These are phyloP conservation scores for Termitomyces sp. DNA, from an alignment of 768 basidiomycete species.

Conservation along the genomic window DNA sequence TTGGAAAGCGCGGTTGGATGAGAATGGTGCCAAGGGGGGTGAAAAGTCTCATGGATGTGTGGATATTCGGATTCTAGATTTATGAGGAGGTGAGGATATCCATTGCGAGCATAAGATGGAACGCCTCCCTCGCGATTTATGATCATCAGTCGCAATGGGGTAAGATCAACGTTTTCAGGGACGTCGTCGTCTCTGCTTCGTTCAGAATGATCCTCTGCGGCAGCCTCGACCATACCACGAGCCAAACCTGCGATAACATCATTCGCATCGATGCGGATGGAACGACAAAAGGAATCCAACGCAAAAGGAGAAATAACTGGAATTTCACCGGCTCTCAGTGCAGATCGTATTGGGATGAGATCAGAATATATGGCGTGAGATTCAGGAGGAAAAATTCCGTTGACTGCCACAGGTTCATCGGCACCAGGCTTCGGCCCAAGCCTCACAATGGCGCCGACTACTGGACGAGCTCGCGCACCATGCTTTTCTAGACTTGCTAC, in stretches of 20 bases:
- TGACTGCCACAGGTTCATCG: constrained; percentile 21
- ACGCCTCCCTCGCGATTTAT: constrained; percentile 96
- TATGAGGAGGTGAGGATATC: constrained; percentile 92
- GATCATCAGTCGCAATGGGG: constrained; percentile 93
- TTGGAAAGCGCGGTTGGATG: constrained; percentile 88
- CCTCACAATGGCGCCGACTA: constrained; percentile 81
- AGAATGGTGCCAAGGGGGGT: constrained; percentile 63
- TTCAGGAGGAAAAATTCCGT: constrained; percentile 48
- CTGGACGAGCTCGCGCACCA: constrained; percentile 82
- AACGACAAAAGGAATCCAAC: constrained; percentile 84
- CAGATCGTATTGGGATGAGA: constrained; percentile 79
- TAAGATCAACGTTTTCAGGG: constrained; percentile 67
- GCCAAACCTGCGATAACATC: constrained; percentile 85
- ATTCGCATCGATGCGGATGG: constrained; percentile 80
- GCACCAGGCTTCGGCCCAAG: constrained; percentile 69
- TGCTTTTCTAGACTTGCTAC: constrained; percentile 78
- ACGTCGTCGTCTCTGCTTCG: constrained; percentile 29
- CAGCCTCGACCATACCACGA: constrained; percentile 71
- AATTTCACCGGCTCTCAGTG: constrained; percentile 90
- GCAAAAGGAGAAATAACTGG: constrained; percentile 94
- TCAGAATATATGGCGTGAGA: constrained; percentile 78
- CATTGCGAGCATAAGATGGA: constrained; percentile 93
- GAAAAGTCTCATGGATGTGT: constrained; percentile 84
- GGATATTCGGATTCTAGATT: constrained; percentile 85
- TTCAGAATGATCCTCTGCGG: constrained; percentile 24